Base-by-base conservation (phyloP, 768 basidiomycete species). In the Cyclocybe cylindracea region DNA sequence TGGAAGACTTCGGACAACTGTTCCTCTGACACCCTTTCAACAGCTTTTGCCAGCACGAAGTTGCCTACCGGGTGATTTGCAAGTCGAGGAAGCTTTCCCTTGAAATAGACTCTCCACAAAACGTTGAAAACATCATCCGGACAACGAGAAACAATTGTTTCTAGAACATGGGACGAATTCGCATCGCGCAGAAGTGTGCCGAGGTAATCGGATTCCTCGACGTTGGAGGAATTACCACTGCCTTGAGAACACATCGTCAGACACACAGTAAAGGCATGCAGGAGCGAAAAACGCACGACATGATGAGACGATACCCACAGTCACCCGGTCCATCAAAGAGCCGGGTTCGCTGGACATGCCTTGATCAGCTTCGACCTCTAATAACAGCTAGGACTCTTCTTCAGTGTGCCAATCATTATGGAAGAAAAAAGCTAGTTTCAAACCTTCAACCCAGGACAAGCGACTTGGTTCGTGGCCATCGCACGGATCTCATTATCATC, bases 11-110 rank as follows among this genome's bases (percentile, higher is more conserved):
- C 74, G 1, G 66, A 65, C 33, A 98, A 64, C 54, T 89, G 83
- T 4, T 71, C 69, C 13, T 68, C 73, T n/a, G 79, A 73, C 10
- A 85, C 66, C 41, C 91, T 76, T 44, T 83, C 82, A 24, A 95
- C 57, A 0, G 87, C 89, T 65, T 85, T 87, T 0, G 94, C 88
- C 4, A 94, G 76, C 16, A 98, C 94, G 61, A 94, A 99, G 64
- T 98, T 99, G 10, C 91, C 94, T 2, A 95, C 89, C 2, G 95
- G 93, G 67, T 99, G 96, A 14, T 79, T 74, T 13, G 89, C 85
- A 29, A 97, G 73, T 50, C 87, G 80, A 3, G 78, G 69, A 35
- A 97, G 73, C 55, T 86, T 85, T n/a, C 84, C 84, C 39, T 71
- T 67, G 64, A 98, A 87, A 69, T 97, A 95, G 0, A 79, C 78